Percentiles rank a stretch among this genome's conserved stretches.
Conservation (phyloP, 108 stramenopile genomes). For the Cyclotella sp. region DNA sequence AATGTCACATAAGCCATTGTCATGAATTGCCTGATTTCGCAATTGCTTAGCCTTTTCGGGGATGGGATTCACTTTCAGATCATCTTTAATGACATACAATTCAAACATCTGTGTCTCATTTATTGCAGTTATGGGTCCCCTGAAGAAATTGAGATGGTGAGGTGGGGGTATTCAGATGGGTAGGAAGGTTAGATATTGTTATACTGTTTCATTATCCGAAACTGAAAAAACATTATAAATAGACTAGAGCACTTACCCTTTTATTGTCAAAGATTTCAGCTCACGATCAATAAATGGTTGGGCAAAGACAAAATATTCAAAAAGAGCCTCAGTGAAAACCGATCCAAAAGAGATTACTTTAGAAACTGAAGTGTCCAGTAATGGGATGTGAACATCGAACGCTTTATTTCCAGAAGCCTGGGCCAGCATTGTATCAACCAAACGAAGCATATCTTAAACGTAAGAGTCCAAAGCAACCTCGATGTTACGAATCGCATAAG, state of each 20-base stretch:
- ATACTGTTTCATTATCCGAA: no score
- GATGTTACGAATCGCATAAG: no score
- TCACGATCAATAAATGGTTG: constrained; percentile 2
- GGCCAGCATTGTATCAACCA: constrained; percentile 31
- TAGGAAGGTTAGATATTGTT: background rate
- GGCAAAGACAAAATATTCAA: constrained; percentile 26
- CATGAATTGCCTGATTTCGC: background rate
- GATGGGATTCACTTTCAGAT: background rate
- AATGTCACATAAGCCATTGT: constrained; percentile 11
- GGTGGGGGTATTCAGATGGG: background rate
- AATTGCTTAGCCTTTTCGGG: background rate
- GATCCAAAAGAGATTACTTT: constrained; percentile 21
- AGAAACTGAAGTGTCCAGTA: constrained; percentile 29
- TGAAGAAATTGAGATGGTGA: background rate
- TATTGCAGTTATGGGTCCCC: constrained; percentile 1
- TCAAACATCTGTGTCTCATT: constrained; percentile 14
- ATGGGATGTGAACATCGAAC: constrained; percentile 22
- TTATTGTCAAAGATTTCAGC: background rate
- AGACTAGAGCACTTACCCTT: background rate
- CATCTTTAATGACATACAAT: constrained; percentile 17
- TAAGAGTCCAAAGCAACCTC: no score
- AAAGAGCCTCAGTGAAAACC: constrained; percentile 20
- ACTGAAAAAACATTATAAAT: background rate
- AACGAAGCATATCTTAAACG: constrained; percentile 15
- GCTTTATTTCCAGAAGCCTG: constrained; percentile 32